These are phyloP conservation scores for Caryopteris hybrid DNA, from an alignment of 305 asterid genomes.

Conservation along the genomic window DNA sequence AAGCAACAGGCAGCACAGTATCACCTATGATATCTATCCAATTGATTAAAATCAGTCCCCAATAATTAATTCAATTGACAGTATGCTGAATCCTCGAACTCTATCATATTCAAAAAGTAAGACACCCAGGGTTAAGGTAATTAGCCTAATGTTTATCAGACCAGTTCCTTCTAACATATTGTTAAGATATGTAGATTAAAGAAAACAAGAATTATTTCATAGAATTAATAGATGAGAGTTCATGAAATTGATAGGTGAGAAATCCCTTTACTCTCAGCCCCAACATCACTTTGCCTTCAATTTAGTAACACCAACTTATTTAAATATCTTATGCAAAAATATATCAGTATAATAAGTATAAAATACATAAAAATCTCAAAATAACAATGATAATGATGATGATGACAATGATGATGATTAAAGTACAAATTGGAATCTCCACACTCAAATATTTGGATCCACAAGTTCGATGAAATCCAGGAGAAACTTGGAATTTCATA, in stretches of 20 bases:
- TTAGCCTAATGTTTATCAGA: not conserved
- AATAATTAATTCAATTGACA: not conserved
- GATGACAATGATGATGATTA: no score
- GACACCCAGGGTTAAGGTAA: not conserved
- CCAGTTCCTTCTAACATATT: not conserved
- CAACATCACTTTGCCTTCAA: not conserved
- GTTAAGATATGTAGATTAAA: not conserved
- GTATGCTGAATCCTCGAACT: not conserved
- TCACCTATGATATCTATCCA: not conserved
- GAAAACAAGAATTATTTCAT: not conserved
- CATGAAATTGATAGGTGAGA: not conserved
- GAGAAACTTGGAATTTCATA: not conserved
- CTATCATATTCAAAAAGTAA: not conserved
- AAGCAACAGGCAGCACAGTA: conserved; percentile 3
- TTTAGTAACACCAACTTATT: not conserved
- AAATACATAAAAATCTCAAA: no score
- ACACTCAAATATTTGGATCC: not conserved
- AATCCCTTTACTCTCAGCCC: not conserved
- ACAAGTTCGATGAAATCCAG: not conserved
- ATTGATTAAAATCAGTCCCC: not conserved
- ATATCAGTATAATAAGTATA: not conserved
- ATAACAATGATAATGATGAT: no score
- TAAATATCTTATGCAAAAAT: not conserved
- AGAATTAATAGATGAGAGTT: not conserved
- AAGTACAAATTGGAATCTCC: not conserved